phyloP scores from a whole-genome alignment of 139 green algal species.

The Micractinium sp. region DNA sequence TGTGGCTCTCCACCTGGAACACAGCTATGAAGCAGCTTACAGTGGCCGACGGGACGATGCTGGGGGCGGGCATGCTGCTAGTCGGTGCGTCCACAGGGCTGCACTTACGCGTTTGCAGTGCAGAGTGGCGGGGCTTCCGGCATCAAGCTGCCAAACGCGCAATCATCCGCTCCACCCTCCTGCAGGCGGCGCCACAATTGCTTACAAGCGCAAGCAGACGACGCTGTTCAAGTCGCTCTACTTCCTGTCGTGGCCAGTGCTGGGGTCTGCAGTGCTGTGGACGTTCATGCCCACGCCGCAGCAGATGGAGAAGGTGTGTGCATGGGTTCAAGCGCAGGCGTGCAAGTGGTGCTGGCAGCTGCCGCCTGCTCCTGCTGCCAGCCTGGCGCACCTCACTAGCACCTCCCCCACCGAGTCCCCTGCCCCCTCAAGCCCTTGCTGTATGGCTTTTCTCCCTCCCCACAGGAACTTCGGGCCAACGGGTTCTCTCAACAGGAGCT shows the following conservation, averaged over 20 bases:
- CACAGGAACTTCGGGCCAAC: conserved; percentile 21
- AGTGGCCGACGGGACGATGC: conserved; percentile 12
- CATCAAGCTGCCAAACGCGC: no score
- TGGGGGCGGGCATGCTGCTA: conserved; percentile 40
- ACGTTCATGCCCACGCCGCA: conserved; percentile 10
- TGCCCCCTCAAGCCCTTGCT: background rate
- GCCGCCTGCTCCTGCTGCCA: background rate
- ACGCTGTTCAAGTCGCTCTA: conserved; percentile 41
- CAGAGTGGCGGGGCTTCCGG: no score
- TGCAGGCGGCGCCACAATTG: conserved; percentile 31
- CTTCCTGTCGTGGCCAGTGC: conserved; percentile 40
- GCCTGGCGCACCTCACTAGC: background rate
- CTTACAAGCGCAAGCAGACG: conserved; percentile 44
- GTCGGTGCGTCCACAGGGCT: no score
- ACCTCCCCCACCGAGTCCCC: background rate
- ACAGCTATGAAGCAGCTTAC: conserved; percentile 18
- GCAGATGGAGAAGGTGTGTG: conserved; percentile 38
- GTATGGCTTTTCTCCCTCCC: background rate
- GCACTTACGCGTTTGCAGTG: no score
- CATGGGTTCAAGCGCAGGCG: background rate
- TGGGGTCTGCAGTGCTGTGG: conserved; percentile 30
- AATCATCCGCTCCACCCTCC: no score
- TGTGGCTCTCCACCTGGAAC: background rate
- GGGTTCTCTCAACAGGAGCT: conserved; percentile 22
- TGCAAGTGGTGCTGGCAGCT: background rate